Conservation (phyloP, 345 rosid genomes). For the Pistacia vera region DNA sequence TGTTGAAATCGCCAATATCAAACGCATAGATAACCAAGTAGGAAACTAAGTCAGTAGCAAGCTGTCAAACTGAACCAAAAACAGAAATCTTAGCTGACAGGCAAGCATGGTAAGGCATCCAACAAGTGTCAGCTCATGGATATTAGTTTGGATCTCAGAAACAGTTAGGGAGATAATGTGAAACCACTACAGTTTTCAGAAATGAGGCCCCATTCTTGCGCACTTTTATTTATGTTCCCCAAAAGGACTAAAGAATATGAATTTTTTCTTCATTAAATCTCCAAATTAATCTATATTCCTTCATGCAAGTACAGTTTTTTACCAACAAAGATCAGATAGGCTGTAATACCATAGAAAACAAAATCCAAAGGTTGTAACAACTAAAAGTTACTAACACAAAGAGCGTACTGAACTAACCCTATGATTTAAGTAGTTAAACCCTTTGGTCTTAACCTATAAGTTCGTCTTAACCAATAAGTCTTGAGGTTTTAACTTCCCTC, state of each 20-base stretch:
- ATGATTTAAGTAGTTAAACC: too few relatives aligned
- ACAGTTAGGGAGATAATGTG: not conserved
- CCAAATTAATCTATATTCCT: not conserved
- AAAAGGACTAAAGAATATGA: not conserved
- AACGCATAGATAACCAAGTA: not conserved
- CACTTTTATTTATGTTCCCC: not conserved
- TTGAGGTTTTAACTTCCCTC: too few relatives aligned
- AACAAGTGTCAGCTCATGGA: not conserved
- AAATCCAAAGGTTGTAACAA: not conserved
- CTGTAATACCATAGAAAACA: not conserved
- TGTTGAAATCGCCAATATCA: not conserved
- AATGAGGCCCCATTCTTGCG: not conserved
- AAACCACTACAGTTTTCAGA: not conserved
- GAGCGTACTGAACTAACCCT: too few relatives aligned
- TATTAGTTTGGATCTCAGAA: not conserved
- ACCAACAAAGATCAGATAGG: not conserved
- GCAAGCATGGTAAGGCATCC: not conserved
- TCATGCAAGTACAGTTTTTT: not conserved
- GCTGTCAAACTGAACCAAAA: not conserved
- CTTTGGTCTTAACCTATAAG: too few relatives aligned
- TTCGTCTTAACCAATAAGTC: too few relatives aligned
- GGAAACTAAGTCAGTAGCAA: not conserved
- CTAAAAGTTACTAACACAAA: too few relatives aligned
- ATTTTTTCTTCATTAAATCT: not conserved
- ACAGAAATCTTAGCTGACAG: not conserved